These are phyloP conservation scores for Aspergillus ibericus DNA, from an alignment of 2,329 filamentous ascomycete species.

Conservation along the genomic window DNA sequence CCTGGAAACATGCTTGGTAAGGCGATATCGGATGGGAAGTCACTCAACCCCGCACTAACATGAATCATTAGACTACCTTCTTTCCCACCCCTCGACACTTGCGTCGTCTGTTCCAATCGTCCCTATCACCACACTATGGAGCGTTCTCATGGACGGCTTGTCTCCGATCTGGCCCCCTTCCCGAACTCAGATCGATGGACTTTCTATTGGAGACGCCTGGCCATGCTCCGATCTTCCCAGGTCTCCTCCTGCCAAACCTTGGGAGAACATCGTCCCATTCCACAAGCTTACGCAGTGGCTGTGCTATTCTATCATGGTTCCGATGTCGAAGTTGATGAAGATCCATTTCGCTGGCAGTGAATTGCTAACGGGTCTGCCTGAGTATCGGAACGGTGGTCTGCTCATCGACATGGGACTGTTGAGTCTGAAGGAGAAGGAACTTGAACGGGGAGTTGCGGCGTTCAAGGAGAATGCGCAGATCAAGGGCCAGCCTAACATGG, in stretches of 20 bases:
- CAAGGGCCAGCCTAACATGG: constrained; percentile 69
- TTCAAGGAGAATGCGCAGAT: constrained; percentile 70
- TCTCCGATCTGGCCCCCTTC: constrained; percentile 85
- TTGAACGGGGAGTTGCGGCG: constrained; percentile 67
- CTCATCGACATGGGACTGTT: constrained; percentile 82
- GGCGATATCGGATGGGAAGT: constrained; percentile 21
- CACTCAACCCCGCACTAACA: constrained; percentile 1
- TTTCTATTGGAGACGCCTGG: constrained; percentile 92
- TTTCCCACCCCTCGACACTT: constrained; percentile 85
- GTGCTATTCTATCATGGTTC: constrained; percentile 88
- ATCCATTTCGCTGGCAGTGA: constrained; percentile 80
- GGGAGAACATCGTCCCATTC: constrained; percentile 84
- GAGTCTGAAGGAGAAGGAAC: constrained; percentile 69
- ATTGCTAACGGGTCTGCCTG: constrained; percentile 80
- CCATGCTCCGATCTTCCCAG: constrained; percentile 78
- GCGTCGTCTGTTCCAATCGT: constrained; percentile 86
- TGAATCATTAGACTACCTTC: constrained; percentile 70
- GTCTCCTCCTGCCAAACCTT: constrained; percentile 63
- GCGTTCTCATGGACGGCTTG: constrained; percentile 82
- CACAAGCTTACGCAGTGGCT: constrained; percentile 96
- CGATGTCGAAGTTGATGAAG: constrained; percentile 77
- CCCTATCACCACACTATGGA: constrained; percentile 84
- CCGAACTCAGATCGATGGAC: constrained; percentile 81
- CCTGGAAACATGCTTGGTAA: constrained; percentile 93
- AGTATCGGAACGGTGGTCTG: constrained; percentile 89